Evolutionary conservation across 768 basidiomycete genomes (phyloP), one percentile per base, ranked within the genome.

Genomic region (Gloeophyllum trabeum): DNA sequence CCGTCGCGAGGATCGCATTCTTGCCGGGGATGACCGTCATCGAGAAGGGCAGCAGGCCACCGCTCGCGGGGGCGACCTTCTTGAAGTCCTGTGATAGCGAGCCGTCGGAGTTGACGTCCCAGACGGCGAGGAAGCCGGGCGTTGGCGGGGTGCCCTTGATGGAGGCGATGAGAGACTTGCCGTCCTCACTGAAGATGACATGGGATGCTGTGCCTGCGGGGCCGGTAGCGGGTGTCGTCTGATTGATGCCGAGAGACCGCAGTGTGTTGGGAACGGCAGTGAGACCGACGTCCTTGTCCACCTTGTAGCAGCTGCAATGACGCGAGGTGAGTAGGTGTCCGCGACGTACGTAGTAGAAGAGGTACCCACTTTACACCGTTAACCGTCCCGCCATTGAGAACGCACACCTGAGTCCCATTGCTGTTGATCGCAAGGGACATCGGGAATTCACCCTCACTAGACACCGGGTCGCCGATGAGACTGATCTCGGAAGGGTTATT

Each of bases 51-150:
- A 71, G 61, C 1, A 67, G 53, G 4, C 71, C 73, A 24, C 70
- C 68, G 13, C 48, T 41, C 2, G 62, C 48, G 10, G 68, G 62
- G 16, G 56, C 50, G 22, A 69, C 48, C 6, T 58, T 52, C 43
- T 53, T 54, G 56, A 66, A 66, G 42, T 68, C 56, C 24, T 50
- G 24, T 2, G 71, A 70, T 26, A 74, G 63, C 7, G 65, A 61
- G n/a, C 67, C 69, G 43, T 69, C 64, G 10, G 45, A 37, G 6
- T 56, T 60, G 41, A 75, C 57, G 43, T 71, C 65, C 67, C 69
- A 76, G 12, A 64, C 60, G 7, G 73, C 72, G 43, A 76, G 57
- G 57, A 70, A 71, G 19, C 71, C 71, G 4, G 67, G 67, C 6
- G 4, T 4, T 6, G 51, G 47, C 12, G 51, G 51, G 19, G 32